Evolutionary conservation across 2,329 filamentous ascomycete genomes (phyloP), one percentile per base, ranked within the genome.

Genomic region (Atkinsonella texensis): DNA sequence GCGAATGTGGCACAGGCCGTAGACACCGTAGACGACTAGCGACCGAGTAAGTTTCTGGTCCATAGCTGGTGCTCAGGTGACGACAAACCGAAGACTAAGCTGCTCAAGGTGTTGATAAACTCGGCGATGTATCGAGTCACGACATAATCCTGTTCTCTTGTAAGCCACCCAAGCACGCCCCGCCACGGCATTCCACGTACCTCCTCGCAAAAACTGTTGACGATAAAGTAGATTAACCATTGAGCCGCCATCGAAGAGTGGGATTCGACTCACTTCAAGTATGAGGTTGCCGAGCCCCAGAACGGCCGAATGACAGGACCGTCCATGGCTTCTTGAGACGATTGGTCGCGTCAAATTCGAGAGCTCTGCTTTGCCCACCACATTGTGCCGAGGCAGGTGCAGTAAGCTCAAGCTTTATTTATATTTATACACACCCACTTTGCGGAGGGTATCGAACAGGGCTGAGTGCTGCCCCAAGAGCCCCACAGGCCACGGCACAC

Each of bases 71-170:
- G 31, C 17, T 18, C 5, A 3, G 2, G 0, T 2, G 11, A 2
- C 9, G 1, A 57, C 63, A 12, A 12, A 64, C 63, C 62, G 48
- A 66, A 73, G 4, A 64, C 56, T 0, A 69, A 54, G 50, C 69
- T 73, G 51, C 69, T 72, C 2, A 72, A 54, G 0, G 69, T 72
- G 53, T 73, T 73, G 56, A 72, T 66, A 39, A 73, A 72, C 47
- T 73, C 70, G 5, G 68, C 70, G 18, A 72, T 59, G 33, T 69
- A 72, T 18, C 66, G 59, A 9, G 70, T 72, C 12, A 73, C 57
- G 9, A 67, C 62, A 60, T 73, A 73, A 31, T 66, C 63, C 63
- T 65, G 38, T 3, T 17, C 49, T 41, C 35, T 12, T 38, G 35
- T 38, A 38, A 38, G 35, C 35, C 31, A 38, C n/a, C 4, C 42